Base-by-base conservation (phyloP, 257 asterid genomes). In the Primulina tabacum region DNA sequence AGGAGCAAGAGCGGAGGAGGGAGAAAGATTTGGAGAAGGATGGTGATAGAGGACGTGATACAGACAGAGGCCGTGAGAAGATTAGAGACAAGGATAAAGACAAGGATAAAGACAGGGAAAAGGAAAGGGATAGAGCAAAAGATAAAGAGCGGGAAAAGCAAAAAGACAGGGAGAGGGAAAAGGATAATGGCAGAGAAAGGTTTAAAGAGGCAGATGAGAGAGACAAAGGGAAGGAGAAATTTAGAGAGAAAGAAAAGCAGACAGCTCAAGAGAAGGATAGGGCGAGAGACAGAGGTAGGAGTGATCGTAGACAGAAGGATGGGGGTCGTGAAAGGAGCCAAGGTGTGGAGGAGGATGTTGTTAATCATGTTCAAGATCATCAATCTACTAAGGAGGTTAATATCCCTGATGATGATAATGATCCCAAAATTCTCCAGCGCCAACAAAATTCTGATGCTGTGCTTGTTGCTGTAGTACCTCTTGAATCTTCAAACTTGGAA, bases 181-280 rank as follows among this genome's bases (percentile, higher is more conserved):
- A 83, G 78, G 95, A 82, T 60, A 76, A 21, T 72, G 92, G 73
- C 24, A 77, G 84, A 40, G 88, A 84, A 29, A 83, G 81, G 75
- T 80, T 79, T 52, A 91, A 76, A 73, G 84, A 85, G 72, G 76
- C 76, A 11, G 43, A 71, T 70, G 96, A 85, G 72, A 84, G 82
- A 73, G 97, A 90, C 60, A 88, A 83, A 64, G 87, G 71, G 72
- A 88, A 84, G 78, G 97, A 87, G 61, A 83, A 88, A 73, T 67
- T 67, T 38, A 86, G 81, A 75, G 97, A 87, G 72, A 81, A 74
- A 75, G 95, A 88, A 71, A 81, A 79, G 82, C 90, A 81, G 34
- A 67, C 70, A 63, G 88, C 86, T 71, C 86, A 77, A 73, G 94
- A 86, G 55, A 85, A 79, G 79, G 90, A 85, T 62, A 79, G 87